phyloP scores from a whole-genome alignment of 2,329 filamentous ascomycete genomes.

The Alternaria ethzedia region DNA sequence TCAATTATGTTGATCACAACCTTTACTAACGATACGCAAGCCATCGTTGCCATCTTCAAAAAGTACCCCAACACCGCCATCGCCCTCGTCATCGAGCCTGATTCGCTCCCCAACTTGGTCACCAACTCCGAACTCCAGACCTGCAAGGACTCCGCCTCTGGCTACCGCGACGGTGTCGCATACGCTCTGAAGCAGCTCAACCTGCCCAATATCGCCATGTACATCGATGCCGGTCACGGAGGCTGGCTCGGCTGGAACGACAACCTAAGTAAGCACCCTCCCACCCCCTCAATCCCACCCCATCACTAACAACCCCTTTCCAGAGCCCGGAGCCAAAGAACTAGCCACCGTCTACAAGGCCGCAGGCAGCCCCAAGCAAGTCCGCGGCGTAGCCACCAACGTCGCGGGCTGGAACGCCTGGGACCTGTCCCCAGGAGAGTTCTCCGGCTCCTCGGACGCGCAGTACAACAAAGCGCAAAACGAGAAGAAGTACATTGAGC shows the following conservation, averaged over 20 bases:
- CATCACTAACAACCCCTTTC: neutral
- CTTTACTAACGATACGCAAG: constrained; percentile 18
- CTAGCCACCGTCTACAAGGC: constrained; percentile 57
- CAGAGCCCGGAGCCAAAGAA: constrained; percentile 58
- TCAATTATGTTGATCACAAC: neutral
- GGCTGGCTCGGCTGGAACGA: constrained; percentile 71
- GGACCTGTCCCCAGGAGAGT: constrained; percentile 50
- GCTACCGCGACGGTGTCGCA: constrained; percentile 64
- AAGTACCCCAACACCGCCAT: constrained; percentile 57
- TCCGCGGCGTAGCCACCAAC: constrained; percentile 63
- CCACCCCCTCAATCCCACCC: neutral
- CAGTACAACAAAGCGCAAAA: constrained; percentile 56
- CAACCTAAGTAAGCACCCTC: constrained; percentile 55
- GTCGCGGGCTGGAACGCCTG: constrained; percentile 67
- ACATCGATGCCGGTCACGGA: constrained; percentile 69
- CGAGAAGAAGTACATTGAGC: constrained; percentile 61
- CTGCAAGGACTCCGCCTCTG: constrained; percentile 62
- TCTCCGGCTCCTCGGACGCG: constrained; percentile 42
- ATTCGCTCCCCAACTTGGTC: constrained; percentile 68
- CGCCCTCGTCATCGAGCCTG: constrained; percentile 61
- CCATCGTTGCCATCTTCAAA: constrained; percentile 62
- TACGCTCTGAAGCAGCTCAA: constrained; percentile 66
- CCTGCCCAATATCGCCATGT: constrained; percentile 68
- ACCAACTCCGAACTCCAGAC: constrained; percentile 63
- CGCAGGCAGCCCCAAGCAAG: constrained; percentile 55